Evolutionary conservation across 441 rosid genomes (phyloP).

Genomic region (Erysimum cheiri): DNA sequence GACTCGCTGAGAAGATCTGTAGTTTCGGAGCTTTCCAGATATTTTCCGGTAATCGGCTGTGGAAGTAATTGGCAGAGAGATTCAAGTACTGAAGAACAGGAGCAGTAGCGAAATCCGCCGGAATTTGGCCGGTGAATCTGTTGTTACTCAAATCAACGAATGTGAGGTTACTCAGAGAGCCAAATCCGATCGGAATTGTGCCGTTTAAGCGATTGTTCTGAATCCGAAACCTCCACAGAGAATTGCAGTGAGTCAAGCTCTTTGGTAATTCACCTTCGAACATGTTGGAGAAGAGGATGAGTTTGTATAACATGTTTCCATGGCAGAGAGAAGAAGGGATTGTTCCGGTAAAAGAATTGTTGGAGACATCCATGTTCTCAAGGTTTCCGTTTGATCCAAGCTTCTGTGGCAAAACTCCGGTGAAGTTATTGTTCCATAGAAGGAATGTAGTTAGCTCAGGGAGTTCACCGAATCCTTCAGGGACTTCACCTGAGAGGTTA

Average conservation of each 20-base stretch:
- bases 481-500: slow-evolving; percentile 62
- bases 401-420: slow-evolving; percentile 74
- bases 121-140: slow-evolving; percentile 68
- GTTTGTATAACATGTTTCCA: slow-evolving; percentile 79
- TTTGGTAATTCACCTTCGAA: slow-evolving; percentile 58
- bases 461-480: slow-evolving; percentile 67
- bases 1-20: slow-evolving; percentile 75
- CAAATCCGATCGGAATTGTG: slow-evolving; percentile 75
- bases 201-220: slow-evolving; percentile 77
- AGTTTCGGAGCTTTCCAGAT: slow-evolving; percentile 74
- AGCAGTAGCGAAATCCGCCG: slow-evolving; percentile 69
- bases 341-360: slow-evolving; percentile 75
- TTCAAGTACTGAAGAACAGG: slow-evolving; percentile 70
- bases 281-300: slow-evolving; percentile 84
- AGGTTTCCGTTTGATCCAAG: slow-evolving; percentile 86
- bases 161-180: slow-evolving; percentile 61
- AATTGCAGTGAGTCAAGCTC: slow-evolving; percentile 61
- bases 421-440: slow-evolving; percentile 76
- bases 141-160: slow-evolving; percentile 76
- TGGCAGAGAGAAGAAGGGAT: slow-evolving; percentile 76
- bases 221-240: slow-evolving; percentile 67
- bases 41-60: slow-evolving; percentile 53
- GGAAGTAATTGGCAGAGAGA: slow-evolving; percentile 68
- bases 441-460: slow-evolving; percentile 60
- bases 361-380: slow-evolving; percentile 70